Conservation (phyloP, 148 eudicot species). For the Silene conica region DNA sequence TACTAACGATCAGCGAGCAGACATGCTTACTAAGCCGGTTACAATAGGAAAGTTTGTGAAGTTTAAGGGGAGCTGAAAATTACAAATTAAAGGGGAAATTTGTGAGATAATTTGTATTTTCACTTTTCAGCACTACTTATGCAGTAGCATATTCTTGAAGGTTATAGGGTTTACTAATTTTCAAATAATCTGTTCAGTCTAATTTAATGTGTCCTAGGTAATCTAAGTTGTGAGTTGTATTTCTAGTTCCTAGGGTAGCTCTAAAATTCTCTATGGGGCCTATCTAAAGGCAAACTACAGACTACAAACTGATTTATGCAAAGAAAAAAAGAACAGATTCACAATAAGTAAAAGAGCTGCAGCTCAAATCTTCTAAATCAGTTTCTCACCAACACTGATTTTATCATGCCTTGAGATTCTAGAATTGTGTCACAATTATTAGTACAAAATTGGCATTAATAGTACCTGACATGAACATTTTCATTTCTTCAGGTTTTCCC, state of each 20-base stretch:
- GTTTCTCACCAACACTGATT: background rate
- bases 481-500: conserved; percentile 54
- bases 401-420: conserved; percentile 1
- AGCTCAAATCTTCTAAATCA: background rate
- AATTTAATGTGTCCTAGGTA: background rate
- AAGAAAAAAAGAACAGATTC: background rate
- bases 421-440: background rate
- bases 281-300: background rate
- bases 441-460: background rate
- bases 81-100: no score
- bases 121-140: no score
- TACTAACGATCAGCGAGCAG: no score
- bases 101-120: no score
- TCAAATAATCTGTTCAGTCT: background rate
- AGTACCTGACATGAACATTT: conserved; percentile 7
- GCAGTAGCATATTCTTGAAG: no score
- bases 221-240: background rate
- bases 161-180: background rate
- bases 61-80: no score
- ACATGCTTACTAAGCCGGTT: no score
- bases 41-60: no score
- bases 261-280: background rate
- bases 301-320: background rate
- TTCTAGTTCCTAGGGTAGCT: background rate
- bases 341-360: no score